These are phyloP conservation scores for Talaromyces marneffei DNA, from an alignment of 2,329 filamentous ascomycete genomes.

Conservation along the genomic window DNA sequence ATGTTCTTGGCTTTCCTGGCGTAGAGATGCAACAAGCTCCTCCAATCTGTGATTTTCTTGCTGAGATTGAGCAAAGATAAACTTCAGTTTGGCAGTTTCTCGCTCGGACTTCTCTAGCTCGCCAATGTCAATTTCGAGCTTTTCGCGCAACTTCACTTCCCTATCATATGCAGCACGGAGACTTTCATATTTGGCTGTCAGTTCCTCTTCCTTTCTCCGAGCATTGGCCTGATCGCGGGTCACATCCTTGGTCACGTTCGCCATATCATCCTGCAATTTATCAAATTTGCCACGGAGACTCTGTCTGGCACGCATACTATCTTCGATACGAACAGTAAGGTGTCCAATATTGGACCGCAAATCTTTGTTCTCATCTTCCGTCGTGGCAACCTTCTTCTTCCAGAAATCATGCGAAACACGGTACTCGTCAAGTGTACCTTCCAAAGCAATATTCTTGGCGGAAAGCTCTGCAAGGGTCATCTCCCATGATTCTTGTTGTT, in stretches of 20 bases:
- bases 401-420: conserved; percentile 55
- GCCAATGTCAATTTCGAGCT: conserved; percentile 55
- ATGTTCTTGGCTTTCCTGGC: conserved; percentile 59
- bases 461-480: conserved; percentile 49
- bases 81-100: conserved; percentile 69
- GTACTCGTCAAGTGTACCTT: conserved; percentile 60
- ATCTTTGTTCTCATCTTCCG: conserved; percentile 61
- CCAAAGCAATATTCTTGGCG: conserved; percentile 55
- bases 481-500: conserved; percentile 55
- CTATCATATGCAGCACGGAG: conserved; percentile 57
- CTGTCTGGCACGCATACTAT: conserved; percentile 78
- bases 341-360: conserved; percentile 68
- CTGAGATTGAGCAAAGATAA: conserved; percentile 64
- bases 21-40: conserved; percentile 46
- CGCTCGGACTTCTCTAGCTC: conserved; percentile 66
- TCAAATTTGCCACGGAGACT: conserved; percentile 79
- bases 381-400: conserved; percentile 53
- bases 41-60: conserved; percentile 60
- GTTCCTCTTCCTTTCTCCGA: conserved; percentile 61
- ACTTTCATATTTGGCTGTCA: conserved; percentile 49
- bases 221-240: conserved; percentile 75
- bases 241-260: conserved; percentile 68
- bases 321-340: conserved; percentile 71
- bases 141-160: conserved; percentile 59
- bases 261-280: conserved; percentile 81